Base-by-base conservation (phyloP, 2,329 filamentous ascomycete species). In the Stagonosporopsis vannaccii region DNA sequence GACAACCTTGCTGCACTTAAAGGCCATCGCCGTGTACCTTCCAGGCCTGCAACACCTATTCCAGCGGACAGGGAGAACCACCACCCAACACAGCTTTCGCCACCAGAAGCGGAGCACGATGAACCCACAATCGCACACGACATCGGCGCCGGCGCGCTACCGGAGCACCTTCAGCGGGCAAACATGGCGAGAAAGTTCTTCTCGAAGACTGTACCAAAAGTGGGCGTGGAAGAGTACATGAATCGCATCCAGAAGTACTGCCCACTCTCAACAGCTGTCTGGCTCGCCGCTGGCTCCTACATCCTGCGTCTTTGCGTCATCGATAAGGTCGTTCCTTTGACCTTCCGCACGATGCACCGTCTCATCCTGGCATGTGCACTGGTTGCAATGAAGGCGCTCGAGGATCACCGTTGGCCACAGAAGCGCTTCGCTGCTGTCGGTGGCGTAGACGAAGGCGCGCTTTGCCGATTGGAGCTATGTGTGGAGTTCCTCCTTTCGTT, bases 131-230 rank as follows among this genome's bases (percentile, higher is more conserved):
- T 76, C 35, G 74, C 74, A n/a, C 60, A 68, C 9, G 76, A 81
- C 33, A 72, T 81, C 30, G 76, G 87, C n/a, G 85, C 85, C 41
- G 85, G 91, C 72, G 87, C 87, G 26, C 87, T 92, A 66, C 88
- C 89, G 20, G 80, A 92, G 53, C 87, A 89, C 58, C 78, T 91
- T 30, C 93, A 97, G 73, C 90, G 95, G 71, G 88, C 87, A 60
- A 90, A 92, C 62, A 91, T 98, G 62, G 92, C 91, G 17, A 87
- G 92, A 65, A 95, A 95, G 69, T 99, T 99, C 78, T 96, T 95
- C 80, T 94, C 90, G 62, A 97, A 95, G 74, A 86, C 87, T 46
- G 87, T 92, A 15, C 94, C 95, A 19, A 88, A 90, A 11, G 94
- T 98, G 63, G 84, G 87, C 32, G 83, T 97, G 42, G 86, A 89